Evolutionary conservation across 495 filamentous ascomycete genomes (phyloP).

Genomic region (Penicillium daleae): DNA sequence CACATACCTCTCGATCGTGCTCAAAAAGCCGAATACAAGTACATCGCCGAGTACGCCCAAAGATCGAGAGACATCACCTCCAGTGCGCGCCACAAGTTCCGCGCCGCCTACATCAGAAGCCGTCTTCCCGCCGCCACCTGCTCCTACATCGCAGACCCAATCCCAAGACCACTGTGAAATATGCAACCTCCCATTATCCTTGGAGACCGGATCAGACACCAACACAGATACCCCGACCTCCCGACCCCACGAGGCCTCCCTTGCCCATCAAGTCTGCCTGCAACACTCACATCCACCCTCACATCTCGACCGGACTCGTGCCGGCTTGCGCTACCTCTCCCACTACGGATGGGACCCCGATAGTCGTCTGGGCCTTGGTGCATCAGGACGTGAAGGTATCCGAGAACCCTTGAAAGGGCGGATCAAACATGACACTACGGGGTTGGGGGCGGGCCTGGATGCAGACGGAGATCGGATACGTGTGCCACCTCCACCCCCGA

Average conservation of each 20-base stretch:
- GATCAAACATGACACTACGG: conserved; percentile 73
- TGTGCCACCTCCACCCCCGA: conserved; percentile 38
- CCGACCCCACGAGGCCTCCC: conserved; percentile 65
- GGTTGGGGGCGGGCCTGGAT: conserved; percentile 59
- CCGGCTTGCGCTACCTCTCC: conserved; percentile 74
- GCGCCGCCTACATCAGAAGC: conserved; percentile 24
- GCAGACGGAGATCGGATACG: conserved; percentile 29
- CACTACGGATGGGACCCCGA: conserved; percentile 90
- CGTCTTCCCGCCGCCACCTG: conserved; percentile 12
- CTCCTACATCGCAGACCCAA: conserved; percentile 3
- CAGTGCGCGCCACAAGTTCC: conserved; percentile 20
- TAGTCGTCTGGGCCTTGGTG: conserved; percentile 71
- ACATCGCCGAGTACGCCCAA: conserved; percentile 26
- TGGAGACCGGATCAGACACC: not conserved
- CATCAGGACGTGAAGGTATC: conserved; percentile 68
- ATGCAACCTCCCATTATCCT: conserved; percentile 60
- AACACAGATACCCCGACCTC: conserved; percentile 13
- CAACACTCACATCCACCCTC: conserved; percentile 84
- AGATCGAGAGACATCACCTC: conserved; percentile 5
- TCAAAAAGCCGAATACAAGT: conserved; percentile 40
- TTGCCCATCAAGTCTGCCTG: conserved; percentile 83
- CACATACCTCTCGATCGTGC: conserved; percentile 73
- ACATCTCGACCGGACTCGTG: conserved; percentile 73
- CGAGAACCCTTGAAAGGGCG: conserved; percentile 73
- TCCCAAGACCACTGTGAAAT: conserved; percentile 51